Base-by-base conservation (phyloP, 176 grass and related monocot species). In the Oryza australiensis region DNA sequence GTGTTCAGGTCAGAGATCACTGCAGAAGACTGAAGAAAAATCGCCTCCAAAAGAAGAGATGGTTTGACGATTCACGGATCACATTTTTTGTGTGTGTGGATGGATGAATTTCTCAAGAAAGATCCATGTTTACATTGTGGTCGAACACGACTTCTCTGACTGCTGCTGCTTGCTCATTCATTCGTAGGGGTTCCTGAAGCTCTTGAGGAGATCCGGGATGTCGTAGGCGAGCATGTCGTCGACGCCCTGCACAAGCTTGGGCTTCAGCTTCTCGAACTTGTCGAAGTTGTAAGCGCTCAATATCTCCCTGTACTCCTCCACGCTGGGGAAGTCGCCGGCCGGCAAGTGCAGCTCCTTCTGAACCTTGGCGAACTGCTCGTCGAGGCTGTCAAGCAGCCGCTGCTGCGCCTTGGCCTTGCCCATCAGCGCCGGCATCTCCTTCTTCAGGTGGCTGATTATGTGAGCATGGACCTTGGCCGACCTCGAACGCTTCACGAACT, bases 121-220 rank as follows among this genome's bases (percentile, higher is more conserved):
- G 14, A 20, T 66, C 64, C 2, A 33, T 30, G 28, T 37, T 37
- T 35, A 16, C 29, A 35, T 35, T 68, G 30, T 49, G 46, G 46
- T 49, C 49, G 33, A 10, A 38, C 30, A 35, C 33, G n/a, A 11
- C 30, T 68, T 23, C 51, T 53, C 53, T 2, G 22, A 11, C n/a
- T 18, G n/a, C 55, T 24, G 45, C 14, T 48, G 45, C 45, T 5
- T n/a, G 5, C 35, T 92, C 82, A 92, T 16, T 88, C 88, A 92
- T 14, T 88, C 88, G 79, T 93, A 97, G 27, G 94, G 94, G 74
- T 97, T 97, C 84, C 94, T 91, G 84, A 97, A 97, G 53, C 75
- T 93, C 82, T 86, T 93, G 59, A 94, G 84, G n/a, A 97, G 94
- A 27, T 94, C 91, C 1, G 91, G 91, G 26, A 97, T 97, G 79